phyloP scores from a whole-genome alignment of 148 eudicot genomes.

The Gaultheria prostrata region DNA sequence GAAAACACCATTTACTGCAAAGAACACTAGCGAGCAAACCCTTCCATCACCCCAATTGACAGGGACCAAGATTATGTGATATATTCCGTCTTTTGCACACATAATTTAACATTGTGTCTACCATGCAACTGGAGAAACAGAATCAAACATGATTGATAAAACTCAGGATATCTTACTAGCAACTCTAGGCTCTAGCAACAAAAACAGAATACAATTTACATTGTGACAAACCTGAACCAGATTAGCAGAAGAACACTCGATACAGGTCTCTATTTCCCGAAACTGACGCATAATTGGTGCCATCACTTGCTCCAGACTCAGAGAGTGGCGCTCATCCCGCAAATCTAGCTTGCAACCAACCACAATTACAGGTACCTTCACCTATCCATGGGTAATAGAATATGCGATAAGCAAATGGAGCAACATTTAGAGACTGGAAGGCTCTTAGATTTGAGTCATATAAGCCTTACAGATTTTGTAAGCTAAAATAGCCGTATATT shows the following conservation, averaged over 20 bases:
- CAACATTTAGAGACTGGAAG: not conserved
- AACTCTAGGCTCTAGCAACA: not conserved
- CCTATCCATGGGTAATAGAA: conserved; percentile 24
- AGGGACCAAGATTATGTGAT: not conserved
- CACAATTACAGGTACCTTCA: conserved; percentile 53
- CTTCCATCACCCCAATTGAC: not conserved
- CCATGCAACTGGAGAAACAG: not conserved
- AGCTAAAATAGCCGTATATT: not conserved
- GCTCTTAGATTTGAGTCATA: not conserved
- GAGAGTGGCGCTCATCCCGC: conserved; percentile 33
- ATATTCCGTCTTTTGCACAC: not conserved
- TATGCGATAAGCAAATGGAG: not conserved
- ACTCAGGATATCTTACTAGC: not conserved
- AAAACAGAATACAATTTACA: not conserved
- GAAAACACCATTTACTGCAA: conserved; percentile 1
- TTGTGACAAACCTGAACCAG: conserved; percentile 45
- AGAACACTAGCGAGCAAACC: not conserved
- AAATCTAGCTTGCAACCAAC: conserved; percentile 67
- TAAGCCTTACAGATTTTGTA: not conserved
- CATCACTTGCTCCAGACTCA: conserved; percentile 47
- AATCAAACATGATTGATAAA: not conserved
- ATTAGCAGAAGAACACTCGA: conserved; percentile 66
- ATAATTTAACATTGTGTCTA: not conserved
- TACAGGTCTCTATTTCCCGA: conserved; percentile 65
- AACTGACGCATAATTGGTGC: conserved; percentile 61